A percentile compares a stretch with the other conserved stretches of the same genome.
Conservation (phyloP, 768 basidiomycete species). For the Sistotremastrum niveocremeum region DNA sequence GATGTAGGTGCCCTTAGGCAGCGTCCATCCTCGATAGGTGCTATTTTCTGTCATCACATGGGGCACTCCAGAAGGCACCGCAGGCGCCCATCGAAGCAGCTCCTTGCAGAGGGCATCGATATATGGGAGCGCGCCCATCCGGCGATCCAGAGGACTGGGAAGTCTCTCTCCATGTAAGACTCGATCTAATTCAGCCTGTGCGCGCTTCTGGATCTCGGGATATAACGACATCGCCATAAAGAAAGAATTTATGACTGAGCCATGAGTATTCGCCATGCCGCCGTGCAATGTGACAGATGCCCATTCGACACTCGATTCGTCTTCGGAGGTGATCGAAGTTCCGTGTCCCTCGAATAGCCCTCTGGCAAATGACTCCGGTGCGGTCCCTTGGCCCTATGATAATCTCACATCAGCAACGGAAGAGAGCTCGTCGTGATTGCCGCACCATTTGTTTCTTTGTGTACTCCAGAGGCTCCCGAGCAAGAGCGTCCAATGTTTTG, state of each 20-base stretch:
- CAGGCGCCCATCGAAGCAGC: slow-evolving; percentile 11
- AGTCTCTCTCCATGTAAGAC: slow-evolving; percentile 11
- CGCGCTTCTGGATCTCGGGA: slow-evolving; percentile 7
- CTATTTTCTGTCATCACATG: slow-evolving; percentile 5
- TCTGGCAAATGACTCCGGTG: too few relatives aligned
- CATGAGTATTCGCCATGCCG: neutral
- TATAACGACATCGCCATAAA: slow-evolving; percentile 10
- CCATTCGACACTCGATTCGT: too few relatives aligned
- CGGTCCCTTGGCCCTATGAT: too few relatives aligned
- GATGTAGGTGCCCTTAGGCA: slow-evolving; percentile 7
- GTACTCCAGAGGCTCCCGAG: too few relatives aligned
- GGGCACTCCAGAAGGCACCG: slow-evolving; percentile 1
- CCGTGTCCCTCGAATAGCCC: too few relatives aligned
- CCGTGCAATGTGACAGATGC: too few relatives aligned
- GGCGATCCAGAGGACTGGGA: slow-evolving; percentile 5
- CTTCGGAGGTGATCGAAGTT: too few relatives aligned
- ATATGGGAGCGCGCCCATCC: slow-evolving; percentile 9
- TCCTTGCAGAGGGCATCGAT: slow-evolving; percentile 10
- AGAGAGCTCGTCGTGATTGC: too few relatives aligned
- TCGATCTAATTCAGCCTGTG: slow-evolving; percentile 12
- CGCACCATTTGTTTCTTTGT: too few relatives aligned
- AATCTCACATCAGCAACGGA: too few relatives aligned
- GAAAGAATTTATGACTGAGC: slow-evolving; percentile 5
- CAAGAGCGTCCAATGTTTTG: too few relatives aligned
- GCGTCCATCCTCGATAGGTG: slow-evolving; percentile 6